Base-by-base conservation (phyloP, 2,329 filamentous ascomycete species). In the Arthroderma uncinatum region DNA sequence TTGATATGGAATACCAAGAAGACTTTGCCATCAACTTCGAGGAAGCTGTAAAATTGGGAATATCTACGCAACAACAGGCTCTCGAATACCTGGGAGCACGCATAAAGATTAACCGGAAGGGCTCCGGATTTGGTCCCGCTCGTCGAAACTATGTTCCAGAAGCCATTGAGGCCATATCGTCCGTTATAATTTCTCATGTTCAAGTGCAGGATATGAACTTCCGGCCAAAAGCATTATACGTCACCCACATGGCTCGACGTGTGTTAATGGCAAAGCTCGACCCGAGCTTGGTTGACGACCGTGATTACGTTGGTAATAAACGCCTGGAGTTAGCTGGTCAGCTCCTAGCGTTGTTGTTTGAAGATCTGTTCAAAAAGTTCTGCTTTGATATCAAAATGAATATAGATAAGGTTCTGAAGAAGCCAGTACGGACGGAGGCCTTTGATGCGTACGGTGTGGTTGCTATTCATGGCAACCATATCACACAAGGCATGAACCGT, bases 231-330 rank as follows among this genome's bases (percentile, higher is more conserved):
- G 91, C 92, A 21, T 81, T 97, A 7, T 98, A 97, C 66, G 83
- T 98, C 57, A 92, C 92, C 52, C 89, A 95, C 76, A 98, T 98
- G 93, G 89, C 90, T 28, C 86, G 93, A n/a, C 83, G 91, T 70
- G 91, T 97, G 2, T 74, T 98, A 53, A 95, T 97, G 87, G 91
- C 91, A 1, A 86, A 90, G 67, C 87, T 93, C 59, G 89, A 98
- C 67, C 82, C 87, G 1, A 89, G 86, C 57, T 77, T 97, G 55
- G 89, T 98, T 1, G 93, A 98, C 65, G 93, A 98, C 70, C 82
- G 93, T 68, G 94, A 98, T 73, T 98, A 97, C 67, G 90, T 98
- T 30, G 93, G 93, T 63, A 98, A 98, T 75, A 98, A 98, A 74
- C 84, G 93, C 59, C 78, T 98, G 44, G 93, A 98, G 71, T 73